Evolutionary conservation across 192 early-diverging fungal species (phyloP), one percentile per base, ranked within the genome.

Genomic region (Podochytrium sp.): DNA sequence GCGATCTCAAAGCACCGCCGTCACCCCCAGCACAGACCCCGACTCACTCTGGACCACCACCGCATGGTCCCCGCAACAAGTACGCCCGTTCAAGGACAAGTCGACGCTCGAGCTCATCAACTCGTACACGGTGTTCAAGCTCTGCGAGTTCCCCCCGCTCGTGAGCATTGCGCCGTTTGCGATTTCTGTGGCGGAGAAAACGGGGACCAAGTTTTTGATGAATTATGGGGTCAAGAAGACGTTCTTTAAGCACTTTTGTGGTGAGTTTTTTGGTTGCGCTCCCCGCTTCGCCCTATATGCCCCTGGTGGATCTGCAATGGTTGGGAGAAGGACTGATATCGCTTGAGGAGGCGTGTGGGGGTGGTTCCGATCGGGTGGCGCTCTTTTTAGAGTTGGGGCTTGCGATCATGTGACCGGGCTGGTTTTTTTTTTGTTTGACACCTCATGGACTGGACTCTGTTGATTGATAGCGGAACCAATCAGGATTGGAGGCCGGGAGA

Each of bases 201-300:
- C 66, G 25, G 71, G 79, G 16, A 63, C 65, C n/a, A 52, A 75
- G 41, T 64, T 51, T 5, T 14, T 76, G 18, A 50, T 78, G 51
- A 70, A 81, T 49, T 14, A 12, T 23, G 67, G 12, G 0, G 82
- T 96, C 73, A 92, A 91, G 79, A 84, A 85, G 27, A 98, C 95
- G 6, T 95, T 98, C 80, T 98, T 96, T 83, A 87, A 89, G 55
- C 94, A 96, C 78, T 94, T 94, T 80, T 93, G 92, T 68, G 91
- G 92, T 91, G 86, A 56, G 82, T 74, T 12, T 49, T 33, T 27
- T 47, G 58, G 47, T 37, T 7, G 49, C 43, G 2, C 0, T 30
- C 7, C 37, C 14, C 1, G 25, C 25, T 70, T 65, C 58, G n/a
- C 18, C 29, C 47, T 25, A n/a, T 34, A 23, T 25, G 3, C 27